Evolutionary conservation across 352 stramenopile genomes (phyloP), one percentile per base, ranked within the genome.

Genomic region (Sclerospora graminicola): DNA sequence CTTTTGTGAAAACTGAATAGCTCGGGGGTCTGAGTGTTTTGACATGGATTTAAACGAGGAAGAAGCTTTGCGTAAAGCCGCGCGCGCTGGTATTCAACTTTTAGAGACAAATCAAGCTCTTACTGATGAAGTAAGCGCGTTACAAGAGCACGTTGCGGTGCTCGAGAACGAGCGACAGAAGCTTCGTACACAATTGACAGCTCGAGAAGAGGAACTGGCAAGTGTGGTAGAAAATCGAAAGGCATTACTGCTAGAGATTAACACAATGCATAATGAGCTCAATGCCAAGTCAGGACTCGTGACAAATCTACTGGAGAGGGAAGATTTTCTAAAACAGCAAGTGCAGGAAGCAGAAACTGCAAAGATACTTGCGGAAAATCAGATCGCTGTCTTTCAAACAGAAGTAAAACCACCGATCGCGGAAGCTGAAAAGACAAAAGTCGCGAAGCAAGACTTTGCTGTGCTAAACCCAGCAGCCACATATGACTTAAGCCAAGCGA

Each of bases 101-200:
- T 48, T 90, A 35, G 78, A 90, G 57, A 65, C 75, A 43, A 90
- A 87, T 31, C 60, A 74, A n/a, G 75, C 82, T 38, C 54, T 90
- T 5, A 57, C 79, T 24, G 64, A 73, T 28, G 69, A 87, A 41
- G 72, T 80, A 2, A 42, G 37, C 13, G 69, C 74, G 9, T 53
- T 90, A 29, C 69, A 67, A 7, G 57, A 66, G n/a, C 75, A n/a
- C 34, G 54, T 84, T 41, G 55, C 54, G 16, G 55, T 72, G 36
- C 55, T 86, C 26, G 62, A 84, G 51, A 60, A 45, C 26, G 68
- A 84, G 39, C 56, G 59, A 0, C 71, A 67, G 4, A 63, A 60
- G n/a, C n/a, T 89, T 9, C 41, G 38, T 6, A 40, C 60, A 2
- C 69, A 71, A 43, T 51, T 87, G 13, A 31, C 60, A 23, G 38